Evolutionary conservation across 2,329 filamentous ascomycete species (phyloP).

Genomic region (Rutstroemia sp.): DNA sequence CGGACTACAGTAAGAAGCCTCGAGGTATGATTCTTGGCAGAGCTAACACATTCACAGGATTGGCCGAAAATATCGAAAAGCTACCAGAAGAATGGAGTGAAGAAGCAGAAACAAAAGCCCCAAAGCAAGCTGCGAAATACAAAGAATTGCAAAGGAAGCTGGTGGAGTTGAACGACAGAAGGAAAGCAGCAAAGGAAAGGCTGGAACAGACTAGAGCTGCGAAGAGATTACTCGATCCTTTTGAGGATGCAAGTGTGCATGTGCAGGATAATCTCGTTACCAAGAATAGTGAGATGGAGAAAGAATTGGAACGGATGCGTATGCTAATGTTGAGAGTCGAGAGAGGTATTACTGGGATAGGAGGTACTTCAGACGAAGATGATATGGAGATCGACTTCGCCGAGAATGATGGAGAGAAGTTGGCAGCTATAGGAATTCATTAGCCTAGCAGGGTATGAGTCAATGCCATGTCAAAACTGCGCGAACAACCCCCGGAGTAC

Average conservation of each 20-base stretch:
- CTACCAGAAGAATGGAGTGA: constrained; percentile 26
- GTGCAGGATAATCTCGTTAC: constrained; percentile 62
- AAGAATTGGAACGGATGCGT: constrained; percentile 59
- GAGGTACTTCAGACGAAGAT: constrained; percentile 10
- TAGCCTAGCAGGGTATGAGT: too few relatives aligned
- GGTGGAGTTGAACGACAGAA: constrained; percentile 40
- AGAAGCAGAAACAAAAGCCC: constrained; percentile 30
- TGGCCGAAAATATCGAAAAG: constrained; percentile 22
- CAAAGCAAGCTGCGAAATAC: constrained; percentile 43
- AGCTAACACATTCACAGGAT: constrained; percentile 11
- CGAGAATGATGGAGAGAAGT: constrained; percentile 15
- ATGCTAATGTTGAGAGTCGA: constrained; percentile 53
- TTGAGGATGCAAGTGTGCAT: constrained; percentile 34
- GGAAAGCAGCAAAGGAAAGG: constrained; percentile 33
- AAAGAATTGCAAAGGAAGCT: constrained; percentile 42
- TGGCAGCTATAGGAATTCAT: constrained; percentile 9
- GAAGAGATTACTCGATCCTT: constrained; percentile 43
- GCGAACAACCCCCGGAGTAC: too few relatives aligned
- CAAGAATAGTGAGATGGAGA: constrained; percentile 55
- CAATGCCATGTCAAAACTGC: too few relatives aligned
- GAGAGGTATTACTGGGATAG: constrained; percentile 38
- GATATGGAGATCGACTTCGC: constrained; percentile 23
- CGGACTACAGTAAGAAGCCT: constrained; percentile 26
- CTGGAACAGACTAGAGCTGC: constrained; percentile 44
- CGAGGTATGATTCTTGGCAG: neutral